Conservation (phyloP, 371 early-diverging fungal genomes). For the Syncephalastrum sp. region DNA sequence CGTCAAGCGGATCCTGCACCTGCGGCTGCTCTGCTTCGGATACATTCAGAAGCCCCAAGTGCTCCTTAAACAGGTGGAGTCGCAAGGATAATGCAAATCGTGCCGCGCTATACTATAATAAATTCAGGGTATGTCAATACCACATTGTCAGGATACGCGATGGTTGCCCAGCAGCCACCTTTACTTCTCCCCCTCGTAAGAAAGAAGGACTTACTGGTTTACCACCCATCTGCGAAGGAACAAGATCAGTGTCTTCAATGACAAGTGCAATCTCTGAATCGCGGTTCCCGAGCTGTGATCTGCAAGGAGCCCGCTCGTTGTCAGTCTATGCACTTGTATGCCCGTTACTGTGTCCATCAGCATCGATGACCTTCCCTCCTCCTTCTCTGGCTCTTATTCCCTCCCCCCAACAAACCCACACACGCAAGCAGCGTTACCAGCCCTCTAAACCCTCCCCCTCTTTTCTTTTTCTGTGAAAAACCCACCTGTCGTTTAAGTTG, state of each 20-base stretch:
- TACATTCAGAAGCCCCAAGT: constrained; percentile 63
- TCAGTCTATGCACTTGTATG: no score
- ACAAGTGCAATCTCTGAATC: constrained; percentile 90
- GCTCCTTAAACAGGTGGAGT: constrained; percentile 79
- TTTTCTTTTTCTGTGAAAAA: background rate
- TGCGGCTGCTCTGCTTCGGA: constrained; percentile 19
- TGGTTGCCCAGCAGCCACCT: background rate
- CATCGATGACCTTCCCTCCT: no score
- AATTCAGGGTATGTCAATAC: background rate
- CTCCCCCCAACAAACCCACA: background rate
- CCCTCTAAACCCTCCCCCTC: no score
- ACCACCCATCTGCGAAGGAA: constrained; percentile 75
- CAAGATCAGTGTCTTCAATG: constrained; percentile 71
- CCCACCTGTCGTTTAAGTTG: constrained; percentile 49
- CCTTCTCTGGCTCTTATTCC: background rate
- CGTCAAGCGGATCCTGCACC: constrained; percentile 74
- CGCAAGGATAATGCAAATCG: constrained; percentile 73
- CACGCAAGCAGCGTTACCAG: no score
- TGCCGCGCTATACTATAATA: constrained; percentile 58
- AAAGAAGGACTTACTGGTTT: constrained; percentile 39
- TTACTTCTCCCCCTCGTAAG: background rate
- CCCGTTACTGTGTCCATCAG: no score
- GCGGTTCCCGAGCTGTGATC: constrained; percentile 86
- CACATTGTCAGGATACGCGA: background rate
- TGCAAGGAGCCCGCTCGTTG: constrained; percentile 12